Conservation (phyloP, 2,329 filamentous ascomycete species). For the Monosporascus sp. region DNA sequence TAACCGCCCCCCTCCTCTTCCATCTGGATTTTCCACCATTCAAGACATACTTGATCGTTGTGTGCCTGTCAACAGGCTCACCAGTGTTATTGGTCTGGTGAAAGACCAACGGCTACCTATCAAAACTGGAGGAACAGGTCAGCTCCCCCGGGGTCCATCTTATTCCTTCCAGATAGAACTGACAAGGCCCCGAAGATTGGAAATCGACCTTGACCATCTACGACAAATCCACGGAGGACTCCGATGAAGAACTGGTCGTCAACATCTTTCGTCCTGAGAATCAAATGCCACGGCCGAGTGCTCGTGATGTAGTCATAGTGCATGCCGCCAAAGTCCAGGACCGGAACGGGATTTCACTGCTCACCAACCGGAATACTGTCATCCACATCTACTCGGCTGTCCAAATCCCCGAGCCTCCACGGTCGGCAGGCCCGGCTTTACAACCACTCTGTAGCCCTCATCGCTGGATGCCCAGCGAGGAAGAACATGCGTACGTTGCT, state of each 20-base stretch:
- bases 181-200: conserved; percentile 38
- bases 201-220: conserved; percentile 57
- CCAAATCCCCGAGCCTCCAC: conserved; percentile 35
- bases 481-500: conserved; percentile 42
- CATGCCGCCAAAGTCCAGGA: conserved; percentile 47
- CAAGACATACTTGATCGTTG: conserved; percentile 39
- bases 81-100: conserved; percentile 66
- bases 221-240: conserved; percentile 50
- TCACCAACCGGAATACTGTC: conserved; percentile 37
- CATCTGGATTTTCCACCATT: conserved; percentile 34
- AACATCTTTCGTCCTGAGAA: conserved; percentile 54
- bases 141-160: background rate
- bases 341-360: conserved; percentile 33
- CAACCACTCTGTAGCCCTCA: conserved; percentile 5
- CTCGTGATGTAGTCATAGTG: conserved; percentile 62
- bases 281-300: conserved; percentile 42
- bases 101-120: conserved; percentile 56
- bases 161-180: conserved; percentile 4
- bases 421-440: conserved; percentile 31
- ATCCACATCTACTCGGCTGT: conserved; percentile 39
- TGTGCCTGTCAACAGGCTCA: conserved; percentile 21
- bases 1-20: conserved; percentile 9
- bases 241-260: conserved; percentile 38
- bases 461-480: conserved; percentile 13
- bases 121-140: conserved; percentile 47